These are phyloP conservation scores for Leccinum subgranulosum DNA, from an alignment of 768 basidiomycete species.

Conservation along the genomic window DNA sequence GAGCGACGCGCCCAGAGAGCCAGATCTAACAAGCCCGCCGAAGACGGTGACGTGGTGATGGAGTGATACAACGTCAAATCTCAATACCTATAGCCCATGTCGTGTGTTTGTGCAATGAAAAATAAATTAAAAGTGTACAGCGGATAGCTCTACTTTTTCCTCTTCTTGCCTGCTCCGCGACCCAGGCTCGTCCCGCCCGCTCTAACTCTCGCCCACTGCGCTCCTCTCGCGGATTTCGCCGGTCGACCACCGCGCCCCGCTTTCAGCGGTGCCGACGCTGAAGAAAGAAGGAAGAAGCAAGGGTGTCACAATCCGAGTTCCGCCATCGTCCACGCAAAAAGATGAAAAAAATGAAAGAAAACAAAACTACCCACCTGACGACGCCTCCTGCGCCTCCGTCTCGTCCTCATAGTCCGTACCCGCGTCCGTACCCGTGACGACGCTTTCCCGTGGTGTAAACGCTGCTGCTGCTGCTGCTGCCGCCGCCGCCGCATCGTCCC, in stretches of 20 bases:
- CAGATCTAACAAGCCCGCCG: slow-evolving; percentile 14
- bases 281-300: not conserved
- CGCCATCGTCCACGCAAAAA: not conserved
- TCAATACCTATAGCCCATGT: slow-evolving; percentile 5
- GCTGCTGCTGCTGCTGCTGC: slow-evolving; percentile 9
- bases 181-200: slow-evolving; percentile 20
- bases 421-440: slow-evolving; percentile 67
- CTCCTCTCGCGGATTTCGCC: slow-evolving; percentile 26
- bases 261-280: slow-evolving; percentile 21
- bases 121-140: slow-evolving; percentile 4
- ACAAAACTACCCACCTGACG: slow-evolving; percentile 46
- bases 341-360: not conserved
- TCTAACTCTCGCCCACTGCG: slow-evolving; percentile 23
- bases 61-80: slow-evolving; percentile 10
- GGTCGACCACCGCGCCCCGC: slow-evolving; percentile 25
- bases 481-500: slow-evolving; percentile 50
- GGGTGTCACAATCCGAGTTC: slow-evolving; percentile 11
- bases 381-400: slow-evolving; percentile 57
- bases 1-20: slow-evolving; percentile 48
- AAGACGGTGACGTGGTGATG: slow-evolving; percentile 32
- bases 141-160: slow-evolving; percentile 26
- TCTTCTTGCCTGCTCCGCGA: slow-evolving; percentile 31
- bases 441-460: slow-evolving; percentile 63
- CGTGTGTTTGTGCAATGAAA: not conserved
- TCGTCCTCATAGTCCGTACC: slow-evolving; percentile 75